Evolutionary conservation across 805 yeast genomes (phyloP).

Genomic region (Ogataea siamensis): DNA sequence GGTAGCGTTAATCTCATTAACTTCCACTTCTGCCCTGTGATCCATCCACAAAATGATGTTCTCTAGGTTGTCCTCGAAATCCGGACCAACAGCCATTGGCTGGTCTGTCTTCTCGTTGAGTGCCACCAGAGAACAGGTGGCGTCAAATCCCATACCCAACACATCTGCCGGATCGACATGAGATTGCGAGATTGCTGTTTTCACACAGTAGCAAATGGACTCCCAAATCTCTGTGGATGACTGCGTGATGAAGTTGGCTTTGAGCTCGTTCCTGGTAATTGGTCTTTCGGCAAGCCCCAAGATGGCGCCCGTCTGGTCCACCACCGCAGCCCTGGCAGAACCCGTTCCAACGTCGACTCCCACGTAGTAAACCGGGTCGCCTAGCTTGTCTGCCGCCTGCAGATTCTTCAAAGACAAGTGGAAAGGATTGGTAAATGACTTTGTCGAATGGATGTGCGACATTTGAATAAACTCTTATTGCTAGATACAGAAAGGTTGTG

Average conservation of each 20-base stretch:
- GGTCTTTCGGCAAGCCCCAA: conserved; percentile 76
- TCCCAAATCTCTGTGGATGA: conserved; percentile 91
- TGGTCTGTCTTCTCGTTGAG: conserved; percentile 59
- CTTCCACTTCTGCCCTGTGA: conserved; percentile 86
- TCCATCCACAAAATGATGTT: conserved; percentile 98
- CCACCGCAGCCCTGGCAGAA: conserved; percentile 90
- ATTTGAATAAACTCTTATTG: conserved; percentile 3
- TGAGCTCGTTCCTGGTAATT: conserved; percentile 71
- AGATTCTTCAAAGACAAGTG: conserved; percentile 35
- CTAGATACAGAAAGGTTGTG: neutral
- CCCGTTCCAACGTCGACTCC: conserved; percentile 82
- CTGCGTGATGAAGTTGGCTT: conserved; percentile 77
- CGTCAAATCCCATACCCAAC: conserved; percentile 92
- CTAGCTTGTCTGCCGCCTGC: conserved; percentile 20
- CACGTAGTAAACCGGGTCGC: conserved; percentile 34
- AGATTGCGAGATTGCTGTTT: conserved; percentile 68
- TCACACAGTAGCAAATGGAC: conserved; percentile 78
- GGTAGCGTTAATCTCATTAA: conserved; percentile 76
- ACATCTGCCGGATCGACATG: conserved; percentile 66
- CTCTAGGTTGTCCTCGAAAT: conserved; percentile 67
- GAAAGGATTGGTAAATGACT: conserved; percentile 34
- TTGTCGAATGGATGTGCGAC: conserved; percentile 20
- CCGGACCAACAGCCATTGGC: conserved; percentile 91
- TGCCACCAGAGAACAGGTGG: conserved; percentile 92
- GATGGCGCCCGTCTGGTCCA: conserved; percentile 80